Evolutionary conservation across 2,329 filamentous ascomycete species (phyloP), one percentile per base, ranked within the genome.

Genomic region (Cladosporium austrohemisphaericum): DNA sequence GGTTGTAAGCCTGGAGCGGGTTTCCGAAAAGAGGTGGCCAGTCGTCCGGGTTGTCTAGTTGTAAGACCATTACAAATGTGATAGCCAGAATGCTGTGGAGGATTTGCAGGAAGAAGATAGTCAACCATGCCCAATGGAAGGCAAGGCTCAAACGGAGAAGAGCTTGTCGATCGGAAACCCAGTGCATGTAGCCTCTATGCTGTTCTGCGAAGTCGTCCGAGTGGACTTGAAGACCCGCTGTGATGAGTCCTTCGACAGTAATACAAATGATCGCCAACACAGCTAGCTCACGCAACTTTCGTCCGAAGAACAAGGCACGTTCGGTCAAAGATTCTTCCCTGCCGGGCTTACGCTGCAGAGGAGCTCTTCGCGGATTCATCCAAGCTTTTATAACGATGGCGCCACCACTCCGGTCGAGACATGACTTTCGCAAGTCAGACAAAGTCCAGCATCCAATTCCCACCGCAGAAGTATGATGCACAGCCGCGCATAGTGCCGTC

Each of bases 11-110:
- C 22, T 51, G 29, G 1, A 29, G 4, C n/a, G 41, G 23, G 2
- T 13, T 41, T 1, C 50, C 53, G 29, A 53, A 55, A n/a, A 55
- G 32, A 4, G 50, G 11, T 8, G 53, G 53, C 53, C 53, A 55
- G 13, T 50, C 53, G n/a, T 28, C 41, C 6, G 50, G 50, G 22
- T 29, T 16, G 19, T 55, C 53, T 6, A 52, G 40, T 11, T 32
- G 36, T 11, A 52, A 16, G 11, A 55, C 5, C 1, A 16, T 37
- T 2, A 55, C 53, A n/a, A 52, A 55, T 11, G 19, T 5, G 5
- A 35, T 26, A 6, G 25, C 25, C 25, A 26, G 6, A 11, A 26
- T 26, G 25, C 11, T 26, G 25, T 26, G 25, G 25, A 26, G 25
- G 25, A 11, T 26, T 26, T 26, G 25, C 25, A 11, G 11, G 25